Base-by-base conservation (phyloP, 495 filamentous ascomycete genomes). In the Daldinia grandis region DNA sequence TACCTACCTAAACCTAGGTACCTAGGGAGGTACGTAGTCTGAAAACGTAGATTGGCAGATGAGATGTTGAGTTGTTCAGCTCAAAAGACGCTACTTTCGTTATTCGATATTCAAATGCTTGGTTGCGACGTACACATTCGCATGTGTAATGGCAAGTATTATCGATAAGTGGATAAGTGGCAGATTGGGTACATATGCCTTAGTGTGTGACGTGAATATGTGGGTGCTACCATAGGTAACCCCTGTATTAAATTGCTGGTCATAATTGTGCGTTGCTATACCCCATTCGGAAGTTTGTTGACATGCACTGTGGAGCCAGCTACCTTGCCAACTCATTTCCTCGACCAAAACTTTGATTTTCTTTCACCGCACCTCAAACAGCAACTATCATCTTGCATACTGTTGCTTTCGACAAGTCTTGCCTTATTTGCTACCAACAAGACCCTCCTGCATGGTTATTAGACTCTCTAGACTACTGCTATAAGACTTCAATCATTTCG, bases 221-320 rank as follows among this genome's bases (percentile, higher is more conserved):
- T 62, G 57, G 56, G 24, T 40, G 51, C 38, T 59, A 60, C 30
- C 42, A 19, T 65, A 54, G 24, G 14, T 12, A 44, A 62, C 58
- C 65, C 65, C 58, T 69, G 58, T 57, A 40, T 31, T 40, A 57
- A 61, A 33, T 62, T n/a, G 25, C 24, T 62, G 47, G 63, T 37
- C 64, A 49, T 60, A 67, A 64, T 64, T 72, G 25, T 49, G 42
- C 10, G 6, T 10, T 17, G 15, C 70, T 68, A 73, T 64, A 57
- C 62, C 70, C 27, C 15, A 61, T 73, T 65, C 38, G 65, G 70
- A 68, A 73, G 70, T 73, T 73, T 73, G 70, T 73, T 73, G 70
- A 73, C 40, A 65, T 73, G 55, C 70, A 47, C 37, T 58, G 61
- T 68, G 64, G 70, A 56, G 70, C 54, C 70, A 33, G 35, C 51